phyloP scores from a whole-genome alignment of 768 basidiomycete species.

The Coprinellus micaceus region DNA sequence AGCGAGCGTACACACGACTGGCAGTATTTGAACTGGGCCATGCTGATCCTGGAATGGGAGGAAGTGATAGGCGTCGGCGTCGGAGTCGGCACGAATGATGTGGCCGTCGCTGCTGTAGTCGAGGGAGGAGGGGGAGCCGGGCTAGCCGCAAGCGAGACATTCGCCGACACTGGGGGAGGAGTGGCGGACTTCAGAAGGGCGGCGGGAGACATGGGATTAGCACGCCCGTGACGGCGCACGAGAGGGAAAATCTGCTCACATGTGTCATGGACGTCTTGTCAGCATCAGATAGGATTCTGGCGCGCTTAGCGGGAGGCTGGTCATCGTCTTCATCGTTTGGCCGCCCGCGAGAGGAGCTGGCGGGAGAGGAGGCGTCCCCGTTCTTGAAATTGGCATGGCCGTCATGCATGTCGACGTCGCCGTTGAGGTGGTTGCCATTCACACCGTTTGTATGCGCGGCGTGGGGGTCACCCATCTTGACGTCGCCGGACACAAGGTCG shows the following conservation, averaged over 20 bases:
- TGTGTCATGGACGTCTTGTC: constrained; percentile 71
- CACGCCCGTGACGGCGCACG: constrained; percentile 52
- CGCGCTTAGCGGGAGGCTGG: constrained; percentile 81
- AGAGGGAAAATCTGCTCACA: constrained; percentile 37
- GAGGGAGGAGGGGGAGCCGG: constrained; percentile 31
- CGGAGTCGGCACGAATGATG: constrained; percentile 17
- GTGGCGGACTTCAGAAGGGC: constrained; percentile 63
- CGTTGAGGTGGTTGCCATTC: constrained; percentile 22
- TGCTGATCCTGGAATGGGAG: constrained; percentile 47
- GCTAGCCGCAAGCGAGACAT: constrained; percentile 31
- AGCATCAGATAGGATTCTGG: constrained; percentile 71
- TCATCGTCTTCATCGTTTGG: constrained; percentile 48
- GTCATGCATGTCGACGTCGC: constrained; percentile 42
- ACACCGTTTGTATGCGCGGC: constrained; percentile 29
- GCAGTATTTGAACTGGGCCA: constrained; percentile 76
- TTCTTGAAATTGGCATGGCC: constrained; percentile 34
- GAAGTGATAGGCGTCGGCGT: constrained; percentile 14
- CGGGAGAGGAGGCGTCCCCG: constrained; percentile 26
- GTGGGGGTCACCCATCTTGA: constrained; percentile 51
- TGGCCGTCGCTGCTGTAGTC: constrained; percentile 10
- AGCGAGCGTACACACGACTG: constrained; percentile 71
- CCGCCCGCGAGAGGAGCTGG: constrained; percentile 32
- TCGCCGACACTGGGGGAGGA: constrained; percentile 63
- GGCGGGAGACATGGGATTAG: constrained; percentile 41
- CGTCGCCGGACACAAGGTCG: constrained; percentile 36